Conservation (phyloP, 148 eudicot species). For the Salicornia ramosissima region DNA sequence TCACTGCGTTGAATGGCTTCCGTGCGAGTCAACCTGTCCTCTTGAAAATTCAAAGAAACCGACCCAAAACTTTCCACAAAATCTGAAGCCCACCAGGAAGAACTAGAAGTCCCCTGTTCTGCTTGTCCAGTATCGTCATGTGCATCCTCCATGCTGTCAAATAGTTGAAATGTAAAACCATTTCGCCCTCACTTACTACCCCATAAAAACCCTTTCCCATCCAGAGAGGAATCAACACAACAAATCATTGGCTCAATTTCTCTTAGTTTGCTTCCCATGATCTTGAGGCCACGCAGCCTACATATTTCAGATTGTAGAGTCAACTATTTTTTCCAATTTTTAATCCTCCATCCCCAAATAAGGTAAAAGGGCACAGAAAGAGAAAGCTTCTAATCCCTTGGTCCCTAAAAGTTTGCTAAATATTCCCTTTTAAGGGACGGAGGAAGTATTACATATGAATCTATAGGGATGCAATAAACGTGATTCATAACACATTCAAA, state of each 20-base stretch:
- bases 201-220: conserved; percentile 38
- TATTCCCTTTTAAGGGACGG: no score
- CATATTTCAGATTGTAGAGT: conserved; percentile 13
- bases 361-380: neutral
- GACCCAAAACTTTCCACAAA: conserved; percentile 69
- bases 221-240: conserved; percentile 20
- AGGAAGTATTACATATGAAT: neutral
- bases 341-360: neutral
- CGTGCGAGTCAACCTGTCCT: conserved; percentile 41
- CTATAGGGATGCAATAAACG: neutral
- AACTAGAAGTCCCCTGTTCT: conserved; percentile 58
- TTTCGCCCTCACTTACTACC: conserved; percentile 40
- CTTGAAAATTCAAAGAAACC: conserved; percentile 63
- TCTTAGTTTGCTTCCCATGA: conserved; percentile 19
- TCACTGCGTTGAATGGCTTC: conserved; percentile 40
- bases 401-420: no score
- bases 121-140: conserved; percentile 54
- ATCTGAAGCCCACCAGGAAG: conserved; percentile 75
- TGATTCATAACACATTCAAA: neutral
- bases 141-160: conserved; percentile 70
- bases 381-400: neutral
- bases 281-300: conserved; percentile 39
- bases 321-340: neutral
- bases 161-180: conserved; percentile 41
- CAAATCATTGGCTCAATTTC: conserved; percentile 30